Base-by-base conservation (phyloP, 1,284 basidiomycete species). In the Paramarasmius palmivorus region DNA sequence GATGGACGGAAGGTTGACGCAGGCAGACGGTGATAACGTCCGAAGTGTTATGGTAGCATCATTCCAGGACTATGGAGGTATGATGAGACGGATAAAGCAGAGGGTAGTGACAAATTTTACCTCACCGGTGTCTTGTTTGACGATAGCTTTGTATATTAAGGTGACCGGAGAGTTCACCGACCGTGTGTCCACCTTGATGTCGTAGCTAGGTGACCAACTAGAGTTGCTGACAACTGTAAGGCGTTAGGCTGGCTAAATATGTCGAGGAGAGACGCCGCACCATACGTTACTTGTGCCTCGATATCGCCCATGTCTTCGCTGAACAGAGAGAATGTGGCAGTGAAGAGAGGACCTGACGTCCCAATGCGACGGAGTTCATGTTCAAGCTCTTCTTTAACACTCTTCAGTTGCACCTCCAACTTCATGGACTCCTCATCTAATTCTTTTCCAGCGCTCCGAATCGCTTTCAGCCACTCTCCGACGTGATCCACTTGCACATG, bases 81-180 rank as follows among this genome's bases (percentile, higher is more conserved):
- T 14, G 40, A 14, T 23, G 23, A n/a, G n/a, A 10, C 17, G 6
- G 9, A 14, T 19, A 15, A 26, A 50, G 2, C 17, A 50, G 52
- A 5, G 32, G 4, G 12, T 3, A 26, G 9, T 29, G 25, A 32
- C 17, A 14, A n/a, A 23, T 29, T 57, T 9, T 48, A 64, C 68
- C 62, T 73, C 72, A 4, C 68, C 70, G 8, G 70, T 73, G 49
- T 56, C 61, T 49, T 72, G 72, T 0, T 54, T 62, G 48, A 73
- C 68, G 3, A 62, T 57, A 1, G 63, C 70, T 53, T 72, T 72
- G 57, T 73, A 73, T 8, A 67, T 61, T 10, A 72, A 41, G 1
- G 59, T 62, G 1, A 72, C 52, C 7, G 66, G 62, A 10, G 65
- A 63, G 1, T 71, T 64, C 41, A 66, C 66, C 0, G 66, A 51